Percentiles rank a stretch among this genome's conserved stretches.
Evolutionary conservation across 2,329 filamentous ascomycete genomes (phyloP).

Genomic region (Venturia asperata): DNA sequence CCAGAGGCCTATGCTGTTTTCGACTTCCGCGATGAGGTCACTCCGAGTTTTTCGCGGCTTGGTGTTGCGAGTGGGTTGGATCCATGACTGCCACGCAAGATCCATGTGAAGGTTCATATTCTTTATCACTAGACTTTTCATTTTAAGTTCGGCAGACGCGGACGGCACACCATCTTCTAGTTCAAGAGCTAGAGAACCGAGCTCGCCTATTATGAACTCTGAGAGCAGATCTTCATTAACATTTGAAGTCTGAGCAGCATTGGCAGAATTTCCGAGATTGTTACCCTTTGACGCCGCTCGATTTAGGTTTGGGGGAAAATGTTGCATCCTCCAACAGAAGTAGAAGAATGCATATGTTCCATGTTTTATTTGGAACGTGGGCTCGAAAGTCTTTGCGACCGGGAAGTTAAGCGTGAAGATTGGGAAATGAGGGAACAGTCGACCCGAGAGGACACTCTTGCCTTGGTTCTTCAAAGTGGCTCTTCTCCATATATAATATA

Average conservation of each 20-base stretch:
- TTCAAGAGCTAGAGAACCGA: background rate
- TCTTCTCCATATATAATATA: background rate
- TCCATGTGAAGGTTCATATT: background rate
- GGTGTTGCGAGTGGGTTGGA: background rate
- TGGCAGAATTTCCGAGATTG: background rate
- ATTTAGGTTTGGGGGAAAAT: background rate
- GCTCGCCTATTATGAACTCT: background rate
- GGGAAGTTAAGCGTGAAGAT: background rate
- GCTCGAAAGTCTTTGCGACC: no score
- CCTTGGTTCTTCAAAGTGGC: background rate
- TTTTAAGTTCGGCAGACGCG: background rate
- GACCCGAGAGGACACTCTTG: background rate
- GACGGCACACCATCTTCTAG: background rate
- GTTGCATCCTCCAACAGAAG: background rate
- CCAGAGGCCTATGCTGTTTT: background rate
- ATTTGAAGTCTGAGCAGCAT: background rate
- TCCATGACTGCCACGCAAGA: background rate
- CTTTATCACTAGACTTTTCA: background rate
- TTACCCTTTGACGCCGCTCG: background rate
- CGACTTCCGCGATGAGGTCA: background rate
- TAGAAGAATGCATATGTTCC: slow-evolving; percentile 1
- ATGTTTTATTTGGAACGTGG: background rate
- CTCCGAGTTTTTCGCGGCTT: background rate
- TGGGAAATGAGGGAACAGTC: background rate
- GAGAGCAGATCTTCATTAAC: background rate